A percentile compares a stretch with the other conserved stretches of the same genome.
These are phyloP conservation scores for Phoma sp. DNA, from an alignment of 2,329 filamentous ascomycete species.

Conservation along the genomic window DNA sequence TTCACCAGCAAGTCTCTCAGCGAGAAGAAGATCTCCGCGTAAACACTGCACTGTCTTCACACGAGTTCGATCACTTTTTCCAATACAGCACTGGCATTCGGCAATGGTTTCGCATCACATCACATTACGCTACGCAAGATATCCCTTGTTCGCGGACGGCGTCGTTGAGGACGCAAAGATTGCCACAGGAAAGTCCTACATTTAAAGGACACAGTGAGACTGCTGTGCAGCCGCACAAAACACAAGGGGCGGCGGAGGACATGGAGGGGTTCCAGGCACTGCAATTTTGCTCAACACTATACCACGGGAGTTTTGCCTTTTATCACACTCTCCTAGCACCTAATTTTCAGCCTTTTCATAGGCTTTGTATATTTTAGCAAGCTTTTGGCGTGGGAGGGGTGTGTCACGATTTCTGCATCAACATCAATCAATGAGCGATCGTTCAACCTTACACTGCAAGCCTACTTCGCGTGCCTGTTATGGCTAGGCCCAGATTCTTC, in stretches of 20 bases:
- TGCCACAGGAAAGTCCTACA: neutral
- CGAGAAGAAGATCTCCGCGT: conserved; percentile 46
- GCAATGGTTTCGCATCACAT: conserved; percentile 5
- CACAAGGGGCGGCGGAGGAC: neutral
- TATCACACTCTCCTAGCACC: conserved; percentile 9
- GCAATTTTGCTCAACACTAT: conserved; percentile 16
- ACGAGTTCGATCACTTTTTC: conserved; percentile 9
- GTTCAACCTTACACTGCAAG: neutral
- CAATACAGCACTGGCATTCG: conserved; percentile 12
- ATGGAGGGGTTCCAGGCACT: neutral
- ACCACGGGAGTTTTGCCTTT: conserved; percentile 15
- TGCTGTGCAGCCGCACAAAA: neutral
- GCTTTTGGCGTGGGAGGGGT: conserved; percentile 11
- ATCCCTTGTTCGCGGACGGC: conserved; percentile 15
- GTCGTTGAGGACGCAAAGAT: conserved; percentile 1
- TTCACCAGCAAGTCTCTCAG: conserved; percentile 64
- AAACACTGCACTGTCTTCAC: conserved; percentile 5
- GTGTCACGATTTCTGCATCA: neutral
- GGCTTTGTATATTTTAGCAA: conserved; percentile 16
- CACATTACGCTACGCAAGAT: conserved; percentile 13
- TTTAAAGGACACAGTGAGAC: neutral
- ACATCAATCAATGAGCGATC: conserved; percentile 7
- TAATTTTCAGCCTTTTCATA: conserved; percentile 6
- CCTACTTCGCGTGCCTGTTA: neutral
- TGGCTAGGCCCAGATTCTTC: neutral